phyloP scores from a whole-genome alignment of 2,329 filamentous ascomycete genomes.

The Penicillium rolfsii region DNA sequence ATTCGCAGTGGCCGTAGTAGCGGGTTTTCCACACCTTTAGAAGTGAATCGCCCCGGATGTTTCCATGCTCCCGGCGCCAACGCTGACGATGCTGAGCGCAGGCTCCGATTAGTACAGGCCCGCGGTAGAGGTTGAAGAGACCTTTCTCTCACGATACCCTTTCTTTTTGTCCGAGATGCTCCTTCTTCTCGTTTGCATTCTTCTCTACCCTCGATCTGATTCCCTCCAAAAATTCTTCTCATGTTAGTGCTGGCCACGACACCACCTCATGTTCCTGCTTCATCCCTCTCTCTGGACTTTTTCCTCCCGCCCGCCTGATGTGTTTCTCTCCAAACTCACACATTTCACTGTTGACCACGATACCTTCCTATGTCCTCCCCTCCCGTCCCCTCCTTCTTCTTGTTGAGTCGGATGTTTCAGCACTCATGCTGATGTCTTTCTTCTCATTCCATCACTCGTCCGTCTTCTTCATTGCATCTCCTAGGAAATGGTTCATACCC shows the following conservation, averaged over 20 bases:
- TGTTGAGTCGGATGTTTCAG: not conserved
- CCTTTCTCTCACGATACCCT: not conserved
- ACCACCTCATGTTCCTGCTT: not conserved
- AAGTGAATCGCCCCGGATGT: conserved; percentile 33
- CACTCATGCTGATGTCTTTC: not conserved
- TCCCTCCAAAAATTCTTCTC: conserved; percentile 9
- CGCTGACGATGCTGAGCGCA: conserved; percentile 45
- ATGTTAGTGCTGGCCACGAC: conserved; percentile 27
- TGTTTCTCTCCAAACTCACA: conserved; percentile 10
- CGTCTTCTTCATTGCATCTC: not conserved
- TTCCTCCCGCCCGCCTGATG: not conserved
- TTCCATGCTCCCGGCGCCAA: conserved; percentile 32
- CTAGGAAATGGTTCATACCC: not conserved
- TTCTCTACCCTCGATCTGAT: not conserved
- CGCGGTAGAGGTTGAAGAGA: conserved; percentile 38
- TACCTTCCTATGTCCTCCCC: not conserved
- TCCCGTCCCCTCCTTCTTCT: not conserved
- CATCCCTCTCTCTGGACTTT: not conserved
- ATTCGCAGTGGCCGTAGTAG: conserved; percentile 42
- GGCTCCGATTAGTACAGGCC: conserved; percentile 46
- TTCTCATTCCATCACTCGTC: not conserved
- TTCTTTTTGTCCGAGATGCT: not conserved
- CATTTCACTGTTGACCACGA: conserved; percentile 27
- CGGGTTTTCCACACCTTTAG: conserved; percentile 35
- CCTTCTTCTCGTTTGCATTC: not conserved